Base-by-base conservation (phyloP, 2,329 filamentous ascomycete species). In the Fusarium nygamai region DNA sequence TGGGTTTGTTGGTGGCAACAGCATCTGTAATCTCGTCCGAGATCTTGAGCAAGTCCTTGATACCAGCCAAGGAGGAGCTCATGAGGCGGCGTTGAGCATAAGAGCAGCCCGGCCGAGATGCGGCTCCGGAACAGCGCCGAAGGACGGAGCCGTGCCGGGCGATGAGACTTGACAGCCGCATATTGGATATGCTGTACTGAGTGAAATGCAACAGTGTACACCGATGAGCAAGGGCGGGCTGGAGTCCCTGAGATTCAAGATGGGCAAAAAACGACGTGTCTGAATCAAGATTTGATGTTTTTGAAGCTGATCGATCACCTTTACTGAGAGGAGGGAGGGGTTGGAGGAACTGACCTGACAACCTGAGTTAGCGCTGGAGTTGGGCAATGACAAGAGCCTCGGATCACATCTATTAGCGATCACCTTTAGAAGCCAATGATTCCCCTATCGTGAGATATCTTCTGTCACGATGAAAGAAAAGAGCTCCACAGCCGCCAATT, bases 1-100 rank as follows among this genome's bases (percentile, higher is more conserved):
- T 92, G 2, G 96, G 96, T 78, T 91, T 92, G 64, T 92, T 91
- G 19, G 90, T 89, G 47, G 90, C 86, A 54, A 98, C 82, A 44
- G 95, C 96, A 80, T 94, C 91, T 60, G 88, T 86, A 19, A 99
- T 92, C 83, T 98, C 96, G 58, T 96, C 92, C 2, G 94, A 95
- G 47, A 98, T 86, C 61, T 87, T 88, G 64, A 97, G 88, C 69
- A 94, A 76, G 46, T 81, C 76, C 66, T 80, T 80, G 38, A 87
- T 75, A 19, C 80, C 67, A 33, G 77, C 70, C 31, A 79, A 44
- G 11, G 78, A 71, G 31, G 74, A 72, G 17, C 67, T 79, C 69
- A 75, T 69, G 41, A 75, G 67, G 20, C 77, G 77, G 36, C 72
- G 74, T 54, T 76, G 75, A 54, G 67, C 31, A 39, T 74, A 67